Evolutionary conservation across 1,284 basidiomycete genomes (phyloP).

Genomic region (Papiliotrema flavescens): DNA sequence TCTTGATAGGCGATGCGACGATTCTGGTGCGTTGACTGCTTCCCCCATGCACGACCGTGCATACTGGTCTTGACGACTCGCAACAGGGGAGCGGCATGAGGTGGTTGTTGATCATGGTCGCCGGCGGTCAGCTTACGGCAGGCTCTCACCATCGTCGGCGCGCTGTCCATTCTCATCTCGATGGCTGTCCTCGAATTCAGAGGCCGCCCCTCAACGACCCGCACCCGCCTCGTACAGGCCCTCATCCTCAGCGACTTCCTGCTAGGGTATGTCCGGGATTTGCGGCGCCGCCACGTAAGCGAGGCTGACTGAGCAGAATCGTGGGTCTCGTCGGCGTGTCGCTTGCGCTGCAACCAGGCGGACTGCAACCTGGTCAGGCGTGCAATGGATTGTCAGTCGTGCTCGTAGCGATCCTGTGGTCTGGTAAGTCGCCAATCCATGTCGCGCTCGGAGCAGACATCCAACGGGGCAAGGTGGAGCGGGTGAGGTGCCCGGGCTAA

Average conservation of each 20-base stretch:
- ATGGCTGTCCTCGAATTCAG: slow-evolving; percentile 36
- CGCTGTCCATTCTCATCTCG: slow-evolving; percentile 29
- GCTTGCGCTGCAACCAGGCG: slow-evolving; percentile 18
- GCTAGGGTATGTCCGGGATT: slow-evolving; percentile 32
- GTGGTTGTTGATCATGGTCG: too few species aligned
- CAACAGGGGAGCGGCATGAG: too few species aligned
- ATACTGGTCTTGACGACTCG: neutral
- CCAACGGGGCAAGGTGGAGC: neutral
- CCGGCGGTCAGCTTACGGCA: slow-evolving; percentile 6
- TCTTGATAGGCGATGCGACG: slow-evolving; percentile 37
- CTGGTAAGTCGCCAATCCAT: slow-evolving; percentile 22
- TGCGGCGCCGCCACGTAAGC: neutral
- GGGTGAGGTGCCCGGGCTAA: too few species aligned
- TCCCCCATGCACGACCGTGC: neutral
- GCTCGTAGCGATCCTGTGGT: slow-evolving; percentile 39
- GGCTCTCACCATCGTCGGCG: slow-evolving; percentile 35
- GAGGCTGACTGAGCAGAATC: slow-evolving; percentile 14
- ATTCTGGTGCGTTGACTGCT: slow-evolving; percentile 33
- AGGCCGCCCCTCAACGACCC: slow-evolving; percentile 38
- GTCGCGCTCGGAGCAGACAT: neutral
- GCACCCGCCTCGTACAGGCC: slow-evolving; percentile 46
- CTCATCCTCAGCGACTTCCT: slow-evolving; percentile 44
- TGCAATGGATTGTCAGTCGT: slow-evolving; percentile 46
- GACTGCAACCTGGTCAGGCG: slow-evolving; percentile 21
- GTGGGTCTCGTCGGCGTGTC: slow-evolving; percentile 33